phyloP scores from a whole-genome alignment of 306 rosid genomes.

The Begonia peltatifolia region DNA sequence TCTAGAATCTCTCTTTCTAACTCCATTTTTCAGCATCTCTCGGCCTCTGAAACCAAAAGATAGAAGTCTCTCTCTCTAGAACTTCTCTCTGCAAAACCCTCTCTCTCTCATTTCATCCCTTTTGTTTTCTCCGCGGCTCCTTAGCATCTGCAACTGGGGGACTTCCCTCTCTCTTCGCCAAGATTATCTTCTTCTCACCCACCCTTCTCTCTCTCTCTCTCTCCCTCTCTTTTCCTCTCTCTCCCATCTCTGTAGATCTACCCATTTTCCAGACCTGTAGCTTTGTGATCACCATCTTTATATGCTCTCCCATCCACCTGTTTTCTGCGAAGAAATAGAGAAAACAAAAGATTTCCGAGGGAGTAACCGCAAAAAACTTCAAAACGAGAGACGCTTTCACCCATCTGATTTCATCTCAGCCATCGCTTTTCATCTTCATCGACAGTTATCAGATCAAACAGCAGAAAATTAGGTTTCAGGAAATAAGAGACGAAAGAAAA shows the following conservation, averaged over 20 bases:
- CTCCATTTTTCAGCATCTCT: not conserved
- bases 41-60: not conserved
- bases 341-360: not conserved
- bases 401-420: too few relatives aligned
- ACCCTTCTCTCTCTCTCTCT: constrained; percentile 1
- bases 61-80: not conserved
- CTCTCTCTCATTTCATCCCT: constrained; percentile 3
- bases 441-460: too few relatives aligned
- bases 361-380: too few relatives aligned
- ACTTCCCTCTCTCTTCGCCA: constrained; percentile 11
- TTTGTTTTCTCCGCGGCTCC: constrained; percentile 23
- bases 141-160: constrained; percentile 28
- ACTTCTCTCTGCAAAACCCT: not conserved
- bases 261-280: not conserved
- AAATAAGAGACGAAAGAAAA: not conserved
- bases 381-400: too few relatives aligned
- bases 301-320: constrained; percentile 17
- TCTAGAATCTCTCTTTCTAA: not conserved
- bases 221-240: constrained; percentile 4
- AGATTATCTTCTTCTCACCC: constrained; percentile 10
- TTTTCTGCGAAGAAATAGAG: constrained; percentile 27
- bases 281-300: constrained; percentile 31
- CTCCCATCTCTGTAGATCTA: not conserved
- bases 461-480: not conserved
- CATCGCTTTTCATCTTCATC: too few relatives aligned